phyloP scores from a whole-genome alignment of 805 yeast species.

The Suhomyces pyralidae region DNA sequence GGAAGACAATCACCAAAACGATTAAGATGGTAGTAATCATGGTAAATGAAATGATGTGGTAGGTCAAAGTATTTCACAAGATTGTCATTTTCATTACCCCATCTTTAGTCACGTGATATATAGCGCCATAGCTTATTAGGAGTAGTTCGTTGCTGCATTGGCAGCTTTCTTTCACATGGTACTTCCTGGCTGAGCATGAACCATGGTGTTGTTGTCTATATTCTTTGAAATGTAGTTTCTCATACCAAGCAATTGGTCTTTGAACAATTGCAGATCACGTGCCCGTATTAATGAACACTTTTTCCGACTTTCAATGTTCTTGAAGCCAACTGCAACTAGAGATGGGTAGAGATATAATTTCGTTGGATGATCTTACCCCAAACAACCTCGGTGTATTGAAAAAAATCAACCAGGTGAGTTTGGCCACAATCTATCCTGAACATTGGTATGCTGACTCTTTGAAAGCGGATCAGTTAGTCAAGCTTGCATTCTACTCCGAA shows the following conservation, averaged over 20 bases:
- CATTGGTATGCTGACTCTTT: conserved; percentile 50
- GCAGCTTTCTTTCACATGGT: neutral
- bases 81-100: neutral
- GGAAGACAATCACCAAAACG: conserved; percentile 27
- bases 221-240: neutral
- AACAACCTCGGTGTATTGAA: conserved; percentile 60
- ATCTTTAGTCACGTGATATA: neutral
- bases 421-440: conserved; percentile 53
- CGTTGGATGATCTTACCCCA: conserved; percentile 55
- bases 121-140: neutral
- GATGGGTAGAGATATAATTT: conserved; percentile 43
- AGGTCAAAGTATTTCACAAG: neutral
- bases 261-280: neutral
- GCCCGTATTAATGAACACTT: neutral
- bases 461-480: conserved; percentile 48
- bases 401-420: conserved; percentile 49
- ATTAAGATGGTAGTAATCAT: conserved; percentile 31
- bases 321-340: neutral
- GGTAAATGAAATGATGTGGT: neutral
- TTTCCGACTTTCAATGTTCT: neutral
- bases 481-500: conserved; percentile 66
- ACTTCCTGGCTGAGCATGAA: neutral
- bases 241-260: neutral
- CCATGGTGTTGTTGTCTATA: neutral
- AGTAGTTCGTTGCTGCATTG: neutral